phyloP scores from a whole-genome alignment of 345 rosid genomes.

The Streptanthus diversifolius region DNA sequence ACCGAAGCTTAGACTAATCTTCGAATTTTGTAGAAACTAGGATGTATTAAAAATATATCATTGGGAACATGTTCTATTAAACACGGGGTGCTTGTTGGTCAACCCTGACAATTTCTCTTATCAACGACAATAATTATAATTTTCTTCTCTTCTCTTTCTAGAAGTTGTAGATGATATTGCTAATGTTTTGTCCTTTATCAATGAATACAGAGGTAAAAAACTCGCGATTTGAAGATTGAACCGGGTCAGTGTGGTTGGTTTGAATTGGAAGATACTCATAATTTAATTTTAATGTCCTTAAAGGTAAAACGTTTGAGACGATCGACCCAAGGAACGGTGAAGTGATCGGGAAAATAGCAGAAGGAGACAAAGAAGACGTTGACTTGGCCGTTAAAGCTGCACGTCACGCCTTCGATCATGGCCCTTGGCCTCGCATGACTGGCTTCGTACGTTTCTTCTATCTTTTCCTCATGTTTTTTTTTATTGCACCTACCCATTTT shows the following conservation, averaged over 20 bases:
- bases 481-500: slow-evolving; percentile 6
- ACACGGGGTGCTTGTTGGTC: slow-evolving; percentile 2
- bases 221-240: not conserved
- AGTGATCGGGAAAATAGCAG: slow-evolving; percentile 43
- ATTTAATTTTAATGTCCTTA: not conserved
- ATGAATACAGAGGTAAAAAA: not conserved
- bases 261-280: slow-evolving; percentile 3
- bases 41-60: not conserved
- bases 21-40: not conserved
- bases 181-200: slow-evolving; percentile 4
- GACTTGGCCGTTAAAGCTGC: slow-evolving; percentile 64
- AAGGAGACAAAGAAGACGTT: slow-evolving; percentile 55
- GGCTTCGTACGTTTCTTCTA: slow-evolving; percentile 46
- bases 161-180: not conserved
- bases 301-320: slow-evolving; percentile 57
- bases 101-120: slow-evolving; percentile 5
- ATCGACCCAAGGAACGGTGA: slow-evolving; percentile 55
- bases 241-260: not conserved
- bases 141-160: not conserved
- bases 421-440: slow-evolving; percentile 66
- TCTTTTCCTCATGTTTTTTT: not conserved
- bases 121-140: slow-evolving; percentile 1
- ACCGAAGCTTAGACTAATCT: not conserved
- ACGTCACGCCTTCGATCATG: slow-evolving; percentile 59
- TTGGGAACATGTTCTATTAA: not conserved